Percentiles rank a stretch among this genome's conserved stretches.
These are phyloP conservation scores for Chlamydomonas sp. DNA, from an alignment of 139 green algal species.

Conservation along the genomic window DNA sequence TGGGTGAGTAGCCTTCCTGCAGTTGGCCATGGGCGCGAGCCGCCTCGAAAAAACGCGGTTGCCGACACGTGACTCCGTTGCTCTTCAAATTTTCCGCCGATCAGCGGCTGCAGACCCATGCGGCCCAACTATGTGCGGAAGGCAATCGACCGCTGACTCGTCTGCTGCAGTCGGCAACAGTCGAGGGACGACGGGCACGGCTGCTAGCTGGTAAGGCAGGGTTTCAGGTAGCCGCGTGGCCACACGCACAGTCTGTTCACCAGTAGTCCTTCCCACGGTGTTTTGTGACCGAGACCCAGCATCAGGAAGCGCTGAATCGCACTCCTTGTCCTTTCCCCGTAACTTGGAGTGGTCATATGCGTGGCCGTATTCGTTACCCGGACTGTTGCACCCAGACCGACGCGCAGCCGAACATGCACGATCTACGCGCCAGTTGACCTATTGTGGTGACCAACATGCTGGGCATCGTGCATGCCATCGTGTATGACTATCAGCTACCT, in stretches of 20 bases:
- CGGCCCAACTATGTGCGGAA: constrained; percentile 11
- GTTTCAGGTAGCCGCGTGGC: neutral
- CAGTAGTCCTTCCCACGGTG: neutral
- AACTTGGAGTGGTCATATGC: too few relatives aligned
- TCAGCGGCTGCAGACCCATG: constrained; percentile 29
- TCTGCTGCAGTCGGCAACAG: neutral
- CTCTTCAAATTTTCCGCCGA: neutral
- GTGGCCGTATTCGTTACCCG: too few relatives aligned
- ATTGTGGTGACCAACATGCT: too few relatives aligned
- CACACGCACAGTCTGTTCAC: neutral
- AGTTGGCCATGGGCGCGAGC: too few relatives aligned
- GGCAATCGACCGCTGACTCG: constrained; percentile 20
- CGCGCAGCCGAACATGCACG: too few relatives aligned
- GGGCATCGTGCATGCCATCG: neutral
- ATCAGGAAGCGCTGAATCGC: too few relatives aligned
- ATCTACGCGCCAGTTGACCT: too few relatives aligned
- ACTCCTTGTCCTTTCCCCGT: too few relatives aligned
- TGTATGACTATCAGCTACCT: neutral
- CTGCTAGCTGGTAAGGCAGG: neutral
- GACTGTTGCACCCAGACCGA: too few relatives aligned
- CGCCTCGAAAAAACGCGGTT: neutral
- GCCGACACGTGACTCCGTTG: neutral
- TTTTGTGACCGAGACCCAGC: too few relatives aligned
- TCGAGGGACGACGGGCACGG: neutral
- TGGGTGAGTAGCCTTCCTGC: neutral